Percentiles rank a stretch among this genome's conserved stretches.
phyloP scores from a whole-genome alignment of 352 stramenopile species.

The Saprolegnia parasitica region DNA sequence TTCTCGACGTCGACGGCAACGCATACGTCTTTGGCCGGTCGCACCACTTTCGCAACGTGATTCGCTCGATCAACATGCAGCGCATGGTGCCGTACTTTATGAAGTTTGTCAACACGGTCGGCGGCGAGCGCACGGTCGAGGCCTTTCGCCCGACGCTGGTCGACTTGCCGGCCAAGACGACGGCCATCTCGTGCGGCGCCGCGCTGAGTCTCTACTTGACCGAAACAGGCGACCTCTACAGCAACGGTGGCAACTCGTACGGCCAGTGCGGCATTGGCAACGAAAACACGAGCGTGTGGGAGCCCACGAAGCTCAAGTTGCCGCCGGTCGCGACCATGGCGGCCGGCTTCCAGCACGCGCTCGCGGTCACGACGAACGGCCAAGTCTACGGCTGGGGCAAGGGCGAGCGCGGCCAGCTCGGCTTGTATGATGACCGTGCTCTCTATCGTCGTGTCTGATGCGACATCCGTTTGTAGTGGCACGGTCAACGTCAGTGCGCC shows the following conservation, averaged over 20 bases:
- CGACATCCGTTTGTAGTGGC: slow-evolving; percentile 30
- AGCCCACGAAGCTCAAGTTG: slow-evolving; percentile 51
- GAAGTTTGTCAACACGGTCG: slow-evolving; percentile 67
- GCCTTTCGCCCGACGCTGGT: slow-evolving; percentile 52
- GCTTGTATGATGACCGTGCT: slow-evolving; percentile 35
- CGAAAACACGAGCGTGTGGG: slow-evolving; percentile 55
- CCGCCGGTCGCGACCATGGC: slow-evolving; percentile 57
- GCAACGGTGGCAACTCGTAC: slow-evolving; percentile 70
- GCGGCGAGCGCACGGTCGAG: slow-evolving; percentile 53
- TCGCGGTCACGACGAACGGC: slow-evolving; percentile 59
- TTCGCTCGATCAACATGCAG: slow-evolving; percentile 80
- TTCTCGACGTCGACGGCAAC: slow-evolving; percentile 59
- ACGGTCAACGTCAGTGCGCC: slow-evolving; percentile 64
- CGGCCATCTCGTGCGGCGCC: slow-evolving; percentile 80
- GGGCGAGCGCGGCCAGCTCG: slow-evolving; percentile 72
- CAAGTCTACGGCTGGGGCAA: slow-evolving; percentile 81
- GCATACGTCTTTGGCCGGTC: slow-evolving; percentile 74
- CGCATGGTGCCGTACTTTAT: slow-evolving; percentile 67
- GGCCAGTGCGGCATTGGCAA: slow-evolving; percentile 69
- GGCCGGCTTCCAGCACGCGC: slow-evolving; percentile 71
- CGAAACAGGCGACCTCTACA: slow-evolving; percentile 74
- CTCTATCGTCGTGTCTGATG: background rate
- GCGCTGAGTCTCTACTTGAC: slow-evolving; percentile 71
- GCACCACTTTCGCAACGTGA: slow-evolving; percentile 80
- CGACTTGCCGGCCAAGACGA: slow-evolving; percentile 54